A percentile compares a stretch with the other conserved stretches of the same genome.
These are phyloP conservation scores for Teunomyces tritomae DNA, from an alignment of 805 yeast genomes.

Conservation along the genomic window DNA sequence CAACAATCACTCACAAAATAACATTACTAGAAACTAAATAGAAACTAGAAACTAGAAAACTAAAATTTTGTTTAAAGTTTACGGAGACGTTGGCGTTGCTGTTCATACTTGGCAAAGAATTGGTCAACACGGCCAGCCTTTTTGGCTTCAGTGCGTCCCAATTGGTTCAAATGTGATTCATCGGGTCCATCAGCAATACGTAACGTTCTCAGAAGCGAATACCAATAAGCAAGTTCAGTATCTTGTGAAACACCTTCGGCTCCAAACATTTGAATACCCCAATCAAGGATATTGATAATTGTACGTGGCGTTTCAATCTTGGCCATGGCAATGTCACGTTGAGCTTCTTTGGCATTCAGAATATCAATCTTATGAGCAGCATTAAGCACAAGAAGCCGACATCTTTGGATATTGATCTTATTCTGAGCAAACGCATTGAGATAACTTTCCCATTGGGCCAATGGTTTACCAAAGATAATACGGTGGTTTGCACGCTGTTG, in stretches of 20 bases:
- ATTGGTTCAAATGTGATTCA: conserved; percentile 59
- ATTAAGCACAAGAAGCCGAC: conserved; percentile 51
- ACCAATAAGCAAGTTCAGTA: conserved; percentile 53
- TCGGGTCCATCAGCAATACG: conserved; percentile 71
- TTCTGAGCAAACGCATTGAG: conserved; percentile 48
- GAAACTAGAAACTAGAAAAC: not conserved
- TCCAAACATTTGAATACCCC: conserved; percentile 64
- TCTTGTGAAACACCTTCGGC: conserved; percentile 66
- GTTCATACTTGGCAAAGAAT: conserved; percentile 25
- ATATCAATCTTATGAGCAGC: conserved; percentile 62
- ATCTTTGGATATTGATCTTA: conserved; percentile 53
- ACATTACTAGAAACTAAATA: no score
- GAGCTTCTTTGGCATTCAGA: conserved; percentile 52
- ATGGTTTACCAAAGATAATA: conserved; percentile 49
- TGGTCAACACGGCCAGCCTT: conserved; percentile 34
- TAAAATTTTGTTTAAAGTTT: conserved; percentile 19
- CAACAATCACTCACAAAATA: no score
- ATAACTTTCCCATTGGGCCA: conserved; percentile 51
- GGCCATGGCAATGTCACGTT: conserved; percentile 58
- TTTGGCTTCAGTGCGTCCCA: conserved; percentile 49
- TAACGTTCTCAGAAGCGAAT: conserved; percentile 51
- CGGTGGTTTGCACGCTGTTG: conserved; percentile 53
- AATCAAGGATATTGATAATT: conserved; percentile 50
- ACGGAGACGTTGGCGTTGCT: conserved; percentile 17
- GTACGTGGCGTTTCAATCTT: conserved; percentile 61